Evolutionary conservation across 345 rosid species (phyloP).

Genomic region (Eucalyptus caleyi): DNA sequence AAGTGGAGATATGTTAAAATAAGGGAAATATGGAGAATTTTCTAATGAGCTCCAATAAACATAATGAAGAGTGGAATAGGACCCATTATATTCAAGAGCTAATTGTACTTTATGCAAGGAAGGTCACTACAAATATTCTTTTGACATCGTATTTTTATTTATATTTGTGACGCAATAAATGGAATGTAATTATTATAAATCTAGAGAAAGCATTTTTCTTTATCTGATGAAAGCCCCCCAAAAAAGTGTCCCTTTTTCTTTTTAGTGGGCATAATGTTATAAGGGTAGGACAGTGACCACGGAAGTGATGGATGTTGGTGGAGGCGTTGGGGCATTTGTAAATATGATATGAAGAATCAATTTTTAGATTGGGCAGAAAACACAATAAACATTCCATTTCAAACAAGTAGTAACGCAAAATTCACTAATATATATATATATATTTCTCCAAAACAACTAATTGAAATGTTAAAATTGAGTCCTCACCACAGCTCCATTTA

Average conservation of each 20-base stretch:
- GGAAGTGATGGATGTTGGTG: not conserved
- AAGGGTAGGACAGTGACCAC: not conserved
- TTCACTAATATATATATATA: not conserved
- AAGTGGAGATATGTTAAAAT: not conserved
- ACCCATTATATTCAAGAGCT: not conserved
- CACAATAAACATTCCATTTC: not conserved
- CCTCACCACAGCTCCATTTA: too few species aligned
- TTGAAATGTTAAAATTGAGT: not conserved
- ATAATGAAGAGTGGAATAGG: not conserved
- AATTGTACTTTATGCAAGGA: not conserved
- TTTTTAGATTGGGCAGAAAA: not conserved
- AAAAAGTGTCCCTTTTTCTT: not conserved
- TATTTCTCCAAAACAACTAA: rapidly evolving
- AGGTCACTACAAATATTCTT: not conserved
- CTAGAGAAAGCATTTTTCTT: not conserved
- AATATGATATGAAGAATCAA: not conserved
- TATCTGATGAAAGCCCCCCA: not conserved
- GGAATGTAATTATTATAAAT: not conserved
- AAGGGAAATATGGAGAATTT: not conserved
- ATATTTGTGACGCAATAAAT: not conserved
- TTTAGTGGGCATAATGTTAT: not conserved
- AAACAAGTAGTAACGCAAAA: not conserved
- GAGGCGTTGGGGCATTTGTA: not conserved
- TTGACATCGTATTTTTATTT: not conserved
- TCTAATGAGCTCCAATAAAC: not conserved